Evolutionary conservation across 257 asterid species (phyloP).

Genomic region (Knoxia roxburghii): DNA sequence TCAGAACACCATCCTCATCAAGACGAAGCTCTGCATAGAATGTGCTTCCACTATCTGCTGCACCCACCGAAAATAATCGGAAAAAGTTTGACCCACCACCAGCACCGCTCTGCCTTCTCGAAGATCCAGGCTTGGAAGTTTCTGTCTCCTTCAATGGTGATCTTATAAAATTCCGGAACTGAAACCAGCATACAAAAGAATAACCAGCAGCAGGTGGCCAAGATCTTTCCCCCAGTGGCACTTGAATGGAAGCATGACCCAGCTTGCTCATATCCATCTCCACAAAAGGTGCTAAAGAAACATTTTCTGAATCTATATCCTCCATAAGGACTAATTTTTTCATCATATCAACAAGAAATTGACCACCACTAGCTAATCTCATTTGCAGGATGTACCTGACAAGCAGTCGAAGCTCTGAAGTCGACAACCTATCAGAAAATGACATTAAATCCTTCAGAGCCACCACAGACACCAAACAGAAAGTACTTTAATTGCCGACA

Average conservation of each 20-base stretch:
- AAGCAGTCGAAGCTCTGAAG: conserved; percentile 79
- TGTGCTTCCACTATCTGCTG: conserved; percentile 59
- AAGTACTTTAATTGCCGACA: background rate
- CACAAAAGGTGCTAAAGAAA: conserved; percentile 90
- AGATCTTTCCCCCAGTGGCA: conserved; percentile 97
- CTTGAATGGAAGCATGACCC: conserved; percentile 97
- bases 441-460: conserved; percentile 4
- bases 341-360: conserved; percentile 85
- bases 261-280: conserved; percentile 93
- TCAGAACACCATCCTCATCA: conserved; percentile 83
- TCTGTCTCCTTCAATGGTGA: conserved; percentile 62
- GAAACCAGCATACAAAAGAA: conserved; percentile 98
- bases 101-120: conserved; percentile 41
- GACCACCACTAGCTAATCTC: conserved; percentile 62
- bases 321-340: conserved; percentile 68
- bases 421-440: conserved; percentile 62
- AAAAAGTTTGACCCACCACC: conserved; percentile 61
- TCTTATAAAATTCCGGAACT: conserved; percentile 65
- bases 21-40: conserved; percentile 84
- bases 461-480: background rate
- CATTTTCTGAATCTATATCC: conserved; percentile 76
- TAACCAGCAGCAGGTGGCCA: conserved; percentile 99
- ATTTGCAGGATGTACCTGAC: conserved; percentile 82
- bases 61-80: conserved; percentile 84
- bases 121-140: conserved; percentile 50